Conservation (phyloP, 306 rosid genomes). For the Parietaria judaica region DNA sequence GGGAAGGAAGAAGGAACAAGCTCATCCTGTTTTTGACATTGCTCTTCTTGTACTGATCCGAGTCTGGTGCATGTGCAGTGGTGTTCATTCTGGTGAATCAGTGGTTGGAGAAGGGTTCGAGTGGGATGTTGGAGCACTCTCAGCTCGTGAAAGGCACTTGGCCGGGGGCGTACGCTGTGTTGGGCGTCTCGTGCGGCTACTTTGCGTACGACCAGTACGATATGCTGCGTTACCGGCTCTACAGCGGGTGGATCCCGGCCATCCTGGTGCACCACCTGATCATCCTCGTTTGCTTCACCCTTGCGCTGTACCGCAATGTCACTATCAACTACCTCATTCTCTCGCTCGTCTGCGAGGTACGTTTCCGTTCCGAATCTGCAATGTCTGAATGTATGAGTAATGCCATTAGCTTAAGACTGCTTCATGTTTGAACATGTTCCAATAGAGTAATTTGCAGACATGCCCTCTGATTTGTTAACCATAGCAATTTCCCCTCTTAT, state of each 20-base stretch:
- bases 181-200: constrained; percentile 96
- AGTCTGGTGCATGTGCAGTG: constrained; percentile 37
- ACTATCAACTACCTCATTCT: constrained; percentile 94
- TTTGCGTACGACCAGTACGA: constrained; percentile 98
- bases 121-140: constrained; percentile 78
- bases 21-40: too few relatives aligned
- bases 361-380: not conserved
- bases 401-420: too few relatives aligned
- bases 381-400: too few relatives aligned
- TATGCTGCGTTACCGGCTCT: constrained; percentile 63
- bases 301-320: constrained; percentile 80
- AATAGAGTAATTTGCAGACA: too few relatives aligned
- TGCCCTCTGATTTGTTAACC: too few relatives aligned
- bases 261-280: constrained; percentile 80
- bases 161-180: constrained; percentile 78
- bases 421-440: too few relatives aligned
- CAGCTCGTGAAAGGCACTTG: constrained; percentile 64
- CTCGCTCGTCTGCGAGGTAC: constrained; percentile 89
- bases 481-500: too few relatives aligned
- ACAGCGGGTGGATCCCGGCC: constrained; percentile 74
- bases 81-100: constrained; percentile 49
- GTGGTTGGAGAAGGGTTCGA: constrained; percentile 37
- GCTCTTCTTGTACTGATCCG: too few relatives aligned
- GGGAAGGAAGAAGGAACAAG: too few relatives aligned
- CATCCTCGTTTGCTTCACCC: constrained; percentile 85